phyloP scores from a whole-genome alignment of 495 filamentous ascomycete genomes.

The Letharia lupina region DNA sequence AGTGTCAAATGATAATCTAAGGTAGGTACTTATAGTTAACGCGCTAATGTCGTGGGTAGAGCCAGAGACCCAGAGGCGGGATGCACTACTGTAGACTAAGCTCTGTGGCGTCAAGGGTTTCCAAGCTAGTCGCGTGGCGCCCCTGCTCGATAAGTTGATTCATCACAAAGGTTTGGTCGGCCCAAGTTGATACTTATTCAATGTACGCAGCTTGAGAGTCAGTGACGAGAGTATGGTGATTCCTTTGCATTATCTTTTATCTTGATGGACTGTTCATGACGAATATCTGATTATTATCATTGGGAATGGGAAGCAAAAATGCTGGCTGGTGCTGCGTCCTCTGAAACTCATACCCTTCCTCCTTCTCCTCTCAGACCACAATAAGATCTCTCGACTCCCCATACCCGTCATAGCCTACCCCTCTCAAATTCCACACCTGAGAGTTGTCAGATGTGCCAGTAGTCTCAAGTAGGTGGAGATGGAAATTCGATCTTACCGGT shows the following conservation, averaged over 20 bases:
- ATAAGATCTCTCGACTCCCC: conserved; percentile 43
- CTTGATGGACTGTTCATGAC: no score
- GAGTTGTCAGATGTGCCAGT: background rate
- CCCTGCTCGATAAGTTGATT: no score
- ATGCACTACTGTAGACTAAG: no score
- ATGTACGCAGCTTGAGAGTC: no score
- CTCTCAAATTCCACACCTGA: conserved; percentile 48
- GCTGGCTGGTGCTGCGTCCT: background rate
- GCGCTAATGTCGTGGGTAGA: no score
- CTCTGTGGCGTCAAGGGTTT: no score
- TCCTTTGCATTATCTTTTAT: no score
- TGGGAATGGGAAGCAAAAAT: background rate
- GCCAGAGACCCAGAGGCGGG: no score
- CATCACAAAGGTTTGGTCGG: no score
- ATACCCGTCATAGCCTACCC: conserved; percentile 54
- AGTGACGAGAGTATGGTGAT: no score
- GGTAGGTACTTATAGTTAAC: background rate
- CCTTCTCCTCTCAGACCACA: conserved; percentile 17
- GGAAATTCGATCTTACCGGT: conserved; percentile 23
- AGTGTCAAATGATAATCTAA: background rate
- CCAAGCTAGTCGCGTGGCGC: no score
- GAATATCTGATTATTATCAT: background rate
- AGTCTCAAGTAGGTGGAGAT: background rate
- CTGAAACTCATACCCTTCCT: background rate
- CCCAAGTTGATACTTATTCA: no score